Evolutionary conservation across 306 rosid species (phyloP), one percentile per base, ranked within the genome.

Genomic region (Myrica gale): DNA sequence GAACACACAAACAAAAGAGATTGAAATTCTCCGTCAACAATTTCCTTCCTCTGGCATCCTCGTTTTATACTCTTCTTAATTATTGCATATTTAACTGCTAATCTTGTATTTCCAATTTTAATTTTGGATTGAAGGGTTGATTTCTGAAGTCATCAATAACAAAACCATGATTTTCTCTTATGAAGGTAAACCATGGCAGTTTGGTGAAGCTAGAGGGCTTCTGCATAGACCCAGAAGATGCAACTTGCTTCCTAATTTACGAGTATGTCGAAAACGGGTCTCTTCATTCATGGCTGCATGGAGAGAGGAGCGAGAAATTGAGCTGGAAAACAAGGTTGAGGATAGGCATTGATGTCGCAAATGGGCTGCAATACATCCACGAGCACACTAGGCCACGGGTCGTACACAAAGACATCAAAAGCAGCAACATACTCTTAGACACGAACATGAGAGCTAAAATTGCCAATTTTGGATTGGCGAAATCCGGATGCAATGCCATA

Each of bases 141-240:
- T 23, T 0, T 39, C 45, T 68, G 1, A 16, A 9, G 13, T 15
- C 58, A 5, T 52, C 55, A 78, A n/a, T 80, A 76, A 76, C 55
- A 60, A 76, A 57, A 71, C 39, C 61, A 7, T 32, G 45, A 65
- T n/a, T 70, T 56, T 74, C 3, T 37, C 9, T 76, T 67, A 66
- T 83, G 88, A 74, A 95, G 98, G 97, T 95, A 45, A 95, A 95
- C 87, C 98, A 95, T 82, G 98, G 98, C 79, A 95, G 83, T 82
- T 71, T 95, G 81, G 97, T 95, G 90, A 95, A 88, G 87, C 78
- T 95, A 56, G 98, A 92, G 53, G 98, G 98, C 44, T 95, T 95
- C 63, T 90, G 98, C 92, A 83, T 92, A 52, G 97, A 92, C 78
- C 75, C 75, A 11, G 91, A 82, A 21, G 92, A 88, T 83, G 88